phyloP scores from a whole-genome alignment of 2,329 filamentous ascomycete species.

The Alternaria ethzedia region DNA sequence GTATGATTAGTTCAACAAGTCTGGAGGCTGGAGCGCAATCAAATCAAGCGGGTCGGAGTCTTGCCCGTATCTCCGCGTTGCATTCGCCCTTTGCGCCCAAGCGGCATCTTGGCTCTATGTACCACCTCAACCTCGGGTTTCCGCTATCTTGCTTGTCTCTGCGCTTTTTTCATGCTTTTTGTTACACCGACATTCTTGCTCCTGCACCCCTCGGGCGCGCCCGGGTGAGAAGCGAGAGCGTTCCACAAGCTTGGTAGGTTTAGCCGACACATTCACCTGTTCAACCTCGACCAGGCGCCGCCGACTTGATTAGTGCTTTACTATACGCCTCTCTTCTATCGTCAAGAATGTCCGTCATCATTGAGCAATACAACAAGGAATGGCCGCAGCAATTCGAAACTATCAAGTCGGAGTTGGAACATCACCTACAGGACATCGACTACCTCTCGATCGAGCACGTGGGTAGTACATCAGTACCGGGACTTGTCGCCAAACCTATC shows the following conservation, averaged over 20 bases:
- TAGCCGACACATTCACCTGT: slow-evolving; percentile 9
- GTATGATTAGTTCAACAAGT: slow-evolving; percentile 21
- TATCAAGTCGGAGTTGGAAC: slow-evolving; percentile 25
- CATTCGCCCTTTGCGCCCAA: slow-evolving; percentile 1
- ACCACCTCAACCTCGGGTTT: slow-evolving; percentile 3
- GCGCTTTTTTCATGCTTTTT: neutral
- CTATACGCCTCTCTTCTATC: neutral
- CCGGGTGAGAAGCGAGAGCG: neutral
- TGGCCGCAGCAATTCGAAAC: slow-evolving; percentile 37
- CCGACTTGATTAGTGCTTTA: neutral
- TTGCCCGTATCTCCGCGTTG: slow-evolving; percentile 13
- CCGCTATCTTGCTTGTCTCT: neutral
- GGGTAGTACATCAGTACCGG: slow-evolving; percentile 47
- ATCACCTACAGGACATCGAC: slow-evolving; percentile 16
- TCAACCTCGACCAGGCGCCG: neutral
- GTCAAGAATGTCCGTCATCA: slow-evolving; percentile 25
- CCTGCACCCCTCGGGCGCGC: slow-evolving; percentile 5
- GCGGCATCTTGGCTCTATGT: slow-evolving; percentile 10
- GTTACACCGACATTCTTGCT: slow-evolving; percentile 1
- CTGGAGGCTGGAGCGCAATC: slow-evolving; percentile 13
- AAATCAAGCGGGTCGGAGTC: slow-evolving; percentile 11
- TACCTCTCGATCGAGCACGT: slow-evolving; percentile 46
- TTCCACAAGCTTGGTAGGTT: slow-evolving; percentile 6
- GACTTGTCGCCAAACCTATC: slow-evolving; percentile 46
- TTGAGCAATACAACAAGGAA: slow-evolving; percentile 35